Conservation (phyloP, 306 rosid genomes). For the Inga leiocalycina region DNA sequence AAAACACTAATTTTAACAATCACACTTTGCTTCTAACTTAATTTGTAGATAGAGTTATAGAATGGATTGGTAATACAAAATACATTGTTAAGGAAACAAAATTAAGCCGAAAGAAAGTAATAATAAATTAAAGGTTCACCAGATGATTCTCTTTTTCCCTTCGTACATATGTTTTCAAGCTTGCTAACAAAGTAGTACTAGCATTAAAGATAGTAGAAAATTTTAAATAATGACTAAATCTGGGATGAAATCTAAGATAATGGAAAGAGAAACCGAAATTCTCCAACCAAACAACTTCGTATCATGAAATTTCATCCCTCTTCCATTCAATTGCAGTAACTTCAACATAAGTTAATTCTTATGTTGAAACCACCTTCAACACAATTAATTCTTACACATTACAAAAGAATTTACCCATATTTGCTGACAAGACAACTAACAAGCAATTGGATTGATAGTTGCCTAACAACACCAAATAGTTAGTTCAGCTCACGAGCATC, state of each 20-base stretch:
- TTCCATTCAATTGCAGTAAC: background rate
- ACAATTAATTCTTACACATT: background rate
- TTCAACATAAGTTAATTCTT: background rate
- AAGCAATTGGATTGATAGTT: background rate
- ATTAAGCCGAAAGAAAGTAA: background rate
- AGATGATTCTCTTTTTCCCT: background rate
- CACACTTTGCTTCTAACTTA: background rate
- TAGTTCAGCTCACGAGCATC: background rate
- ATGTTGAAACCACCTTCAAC: background rate
- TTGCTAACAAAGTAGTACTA: background rate
- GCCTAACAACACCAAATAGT: background rate
- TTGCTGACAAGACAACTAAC: background rate
- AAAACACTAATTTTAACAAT: background rate
- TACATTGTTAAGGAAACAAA: background rate
- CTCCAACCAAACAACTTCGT: background rate
- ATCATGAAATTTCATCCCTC: background rate
- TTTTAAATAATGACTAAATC: background rate
- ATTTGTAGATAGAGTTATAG: background rate
- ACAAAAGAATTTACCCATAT: background rate
- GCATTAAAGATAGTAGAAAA: no score
- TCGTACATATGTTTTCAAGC: background rate
- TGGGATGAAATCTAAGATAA: background rate
- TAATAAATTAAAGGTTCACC: background rate
- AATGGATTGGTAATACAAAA: background rate
- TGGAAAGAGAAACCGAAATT: background rate